Evolutionary conservation across 495 filamentous ascomycete species (phyloP).

Genomic region (Margaritispora aquatica): DNA sequence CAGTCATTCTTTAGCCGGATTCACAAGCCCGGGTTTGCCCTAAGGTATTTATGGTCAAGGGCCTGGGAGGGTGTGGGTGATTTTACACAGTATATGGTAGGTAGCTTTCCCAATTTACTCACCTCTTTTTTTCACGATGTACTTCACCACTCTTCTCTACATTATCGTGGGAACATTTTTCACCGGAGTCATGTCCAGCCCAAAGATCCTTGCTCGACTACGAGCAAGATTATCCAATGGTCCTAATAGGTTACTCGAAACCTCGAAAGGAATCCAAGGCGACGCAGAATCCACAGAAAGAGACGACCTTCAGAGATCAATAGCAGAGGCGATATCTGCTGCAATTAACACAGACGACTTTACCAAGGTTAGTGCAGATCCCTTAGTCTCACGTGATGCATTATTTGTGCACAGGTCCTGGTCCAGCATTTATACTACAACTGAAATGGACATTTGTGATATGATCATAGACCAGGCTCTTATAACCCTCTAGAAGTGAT

Average conservation of each 20-base stretch:
- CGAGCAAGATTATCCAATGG: background rate
- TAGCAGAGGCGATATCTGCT: constrained; percentile 19
- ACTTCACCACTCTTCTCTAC: constrained; percentile 8
- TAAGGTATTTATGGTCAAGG: background rate
- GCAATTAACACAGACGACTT: constrained; percentile 22
- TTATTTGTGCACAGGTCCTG: no score
- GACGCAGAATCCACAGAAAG: constrained; percentile 12
- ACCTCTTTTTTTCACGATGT: constrained; percentile 15
- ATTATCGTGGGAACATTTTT: constrained; percentile 7
- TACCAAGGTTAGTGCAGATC: constrained; percentile 20
- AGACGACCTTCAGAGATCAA: constrained; percentile 16
- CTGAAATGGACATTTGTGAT: no score
- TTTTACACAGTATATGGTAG: background rate
- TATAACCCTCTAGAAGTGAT: no score
- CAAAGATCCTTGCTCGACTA: constrained; percentile 14
- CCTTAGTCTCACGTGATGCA: no score
- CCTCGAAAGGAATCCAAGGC: background rate
- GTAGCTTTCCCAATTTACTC: constrained; percentile 3
- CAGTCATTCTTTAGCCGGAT: background rate
- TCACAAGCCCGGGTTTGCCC: background rate
- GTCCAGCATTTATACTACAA: no score
- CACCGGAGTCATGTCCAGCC: constrained; percentile 15
- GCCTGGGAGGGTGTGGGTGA: background rate
- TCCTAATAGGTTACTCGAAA: background rate
- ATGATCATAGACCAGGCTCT: no score